Evolutionary conservation across 306 rosid genomes (phyloP), one percentile per base, ranked within the genome.

Genomic region (Corylus heterophylla): DNA sequence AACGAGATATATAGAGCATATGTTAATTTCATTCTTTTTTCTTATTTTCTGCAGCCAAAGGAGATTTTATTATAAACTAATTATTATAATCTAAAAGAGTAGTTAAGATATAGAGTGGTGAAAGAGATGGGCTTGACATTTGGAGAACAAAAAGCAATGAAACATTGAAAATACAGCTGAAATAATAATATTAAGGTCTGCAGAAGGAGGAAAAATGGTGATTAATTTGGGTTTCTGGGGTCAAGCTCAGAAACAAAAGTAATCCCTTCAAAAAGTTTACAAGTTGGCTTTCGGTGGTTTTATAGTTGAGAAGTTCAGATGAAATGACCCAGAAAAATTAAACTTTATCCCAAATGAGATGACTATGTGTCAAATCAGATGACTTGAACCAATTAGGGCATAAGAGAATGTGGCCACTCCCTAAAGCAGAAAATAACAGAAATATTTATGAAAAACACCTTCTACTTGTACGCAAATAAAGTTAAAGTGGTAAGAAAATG

Each of bases 211-310:
- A 74, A 82, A 74, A 79, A 62, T 79, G 64, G 63, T 42, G 72
- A n/a, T 51, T 71, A 47, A 22, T 22, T 22, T 22, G 61, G 67
- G 69, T 67, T 13, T 82, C 61, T 80, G 73, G 71, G 75, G 76
- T 50, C 79, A 70, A 76, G 77, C 77, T 82, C 78, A 75, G 71
- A 72, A 59, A 70, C 77, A 70, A 83, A 68, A 63, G 63, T 3
- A 64, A 79, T 76, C 71, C 80, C 86, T 71, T 83, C 75, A 79
- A 85, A 75, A 79, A 85, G 87, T 79, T 76, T 73, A 74, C 77
- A 83, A 80, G 90, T 79, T 87, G 77, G 89, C 84, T 91, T 89
- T 83, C 16, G 78, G 84, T 74, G 76, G 85, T 81, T 84, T 49
- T 76, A 85, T 78, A 79, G 90, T 88, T 89, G 86, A 75, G 54